Base-by-base conservation (phyloP, 1,139 yeast species). In the Magnusiomyces magnusii region DNA sequence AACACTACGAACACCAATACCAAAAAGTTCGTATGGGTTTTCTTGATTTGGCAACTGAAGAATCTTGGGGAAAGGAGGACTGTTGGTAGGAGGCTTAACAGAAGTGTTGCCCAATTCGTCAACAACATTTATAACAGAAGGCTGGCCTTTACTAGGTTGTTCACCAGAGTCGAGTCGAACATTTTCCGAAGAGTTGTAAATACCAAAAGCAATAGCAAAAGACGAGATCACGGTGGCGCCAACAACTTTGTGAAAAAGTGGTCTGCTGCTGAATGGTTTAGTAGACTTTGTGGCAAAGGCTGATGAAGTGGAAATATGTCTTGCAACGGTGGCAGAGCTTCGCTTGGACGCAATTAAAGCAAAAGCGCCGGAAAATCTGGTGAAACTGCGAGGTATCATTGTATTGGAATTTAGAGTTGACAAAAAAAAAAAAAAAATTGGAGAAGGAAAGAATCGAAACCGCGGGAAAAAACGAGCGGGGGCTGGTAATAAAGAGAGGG, bases 1-100 rank as follows among this genome's bases (percentile, higher is more conserved):
- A 17, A 92, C 97, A 0, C 86, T 75, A 67, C 98, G 77, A 2
- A 85, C 83, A 0, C 98, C 98, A 60, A 81, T 79, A 0, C 97
- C 98, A 15, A 93, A 67, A 53, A 91, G 71, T 54, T 78, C 73
- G 67, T 75, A 85, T 47, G 74, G 24, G n/a, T 24, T 69, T 5
- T 58, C 63, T 17, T 28, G 53, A 42, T 55, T 50, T 3, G 57
- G 50, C 24, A 60, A 27, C 1, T 25, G 13, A 17, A 60, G n/a
- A 24, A 31, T 47, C 10, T 41, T 54, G 1, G 62, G 62, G 41
- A 60, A 60, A 2, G 62, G 60, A 19, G 62, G 62, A 7, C 58
- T 54, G 23, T 47, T 52, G n/a, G 62, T 58, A 13, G 58, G 59
- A 3, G 62, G 62, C 49, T 60, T 60, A 10, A 60, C 58, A 24